phyloP scores from a whole-genome alignment of 441 rosid species.

The Aquilaria agallochum region DNA sequence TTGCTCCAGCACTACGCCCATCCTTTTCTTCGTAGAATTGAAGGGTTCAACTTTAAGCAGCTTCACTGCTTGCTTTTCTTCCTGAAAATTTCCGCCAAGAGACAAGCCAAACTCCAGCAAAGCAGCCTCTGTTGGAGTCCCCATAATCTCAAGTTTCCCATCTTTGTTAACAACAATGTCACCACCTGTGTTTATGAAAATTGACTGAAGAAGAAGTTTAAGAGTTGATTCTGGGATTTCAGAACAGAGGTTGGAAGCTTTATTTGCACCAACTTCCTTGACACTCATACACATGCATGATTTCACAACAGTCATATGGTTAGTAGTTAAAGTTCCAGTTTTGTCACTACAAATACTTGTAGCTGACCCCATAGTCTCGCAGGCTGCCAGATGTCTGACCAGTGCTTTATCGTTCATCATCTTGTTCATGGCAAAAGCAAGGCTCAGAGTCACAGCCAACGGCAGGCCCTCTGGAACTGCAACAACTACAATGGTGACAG shows the following conservation, averaged over 20 bases:
- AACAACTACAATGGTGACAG: constrained; percentile 71
- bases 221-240: constrained; percentile 54
- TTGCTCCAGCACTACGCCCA: constrained; percentile 75
- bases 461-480: constrained; percentile 81
- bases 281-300: constrained; percentile 58
- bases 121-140: constrained; percentile 81
- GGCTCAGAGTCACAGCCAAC: constrained; percentile 65
- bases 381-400: constrained; percentile 68
- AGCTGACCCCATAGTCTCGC: constrained; percentile 82
- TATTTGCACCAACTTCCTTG: constrained; percentile 39
- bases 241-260: constrained; percentile 39
- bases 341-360: constrained; percentile 70
- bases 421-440: constrained; percentile 78
- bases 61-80: constrained; percentile 42
- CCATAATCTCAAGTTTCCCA: constrained; percentile 65
- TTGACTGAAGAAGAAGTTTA: constrained; percentile 60
- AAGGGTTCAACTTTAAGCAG: constrained; percentile 81
- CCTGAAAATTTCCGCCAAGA: constrained; percentile 75
- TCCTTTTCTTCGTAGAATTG: constrained; percentile 70
- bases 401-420: constrained; percentile 83
- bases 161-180: constrained; percentile 62
- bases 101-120: constrained; percentile 79
- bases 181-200: constrained; percentile 78
- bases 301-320: constrained; percentile 72
- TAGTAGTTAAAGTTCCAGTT: constrained; percentile 69